These are phyloP conservation scores for Alternaria solani DNA, from an alignment of 2,329 filamentous ascomycete species.

Conservation along the genomic window DNA sequence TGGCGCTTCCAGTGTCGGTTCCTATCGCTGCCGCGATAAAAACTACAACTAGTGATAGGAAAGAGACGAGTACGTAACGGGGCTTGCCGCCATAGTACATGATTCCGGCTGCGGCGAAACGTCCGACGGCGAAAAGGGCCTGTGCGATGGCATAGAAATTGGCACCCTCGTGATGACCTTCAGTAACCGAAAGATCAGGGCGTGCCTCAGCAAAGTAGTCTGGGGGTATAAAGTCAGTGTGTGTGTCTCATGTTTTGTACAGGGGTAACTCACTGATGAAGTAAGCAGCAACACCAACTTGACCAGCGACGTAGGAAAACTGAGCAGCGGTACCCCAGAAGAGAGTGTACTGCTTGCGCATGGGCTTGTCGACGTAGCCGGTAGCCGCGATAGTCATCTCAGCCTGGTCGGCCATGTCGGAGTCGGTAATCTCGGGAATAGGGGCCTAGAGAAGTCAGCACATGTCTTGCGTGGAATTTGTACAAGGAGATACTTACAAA, in stretches of 20 bases:
- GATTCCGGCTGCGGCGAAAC: conserved; percentile 49
- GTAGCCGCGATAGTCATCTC: conserved; percentile 52
- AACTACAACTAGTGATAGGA: conserved; percentile 49
- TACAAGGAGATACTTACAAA: conserved; percentile 43
- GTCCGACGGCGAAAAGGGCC: conserved; percentile 48
- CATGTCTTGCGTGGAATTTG: background rate
- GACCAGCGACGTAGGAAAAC: conserved; percentile 64
- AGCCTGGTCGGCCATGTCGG: conserved; percentile 64
- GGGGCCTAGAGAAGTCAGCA: background rate
- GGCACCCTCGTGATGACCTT: conserved; percentile 44
- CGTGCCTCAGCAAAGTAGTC: conserved; percentile 48
- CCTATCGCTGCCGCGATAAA: conserved; percentile 48
- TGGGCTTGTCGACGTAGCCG: conserved; percentile 66
- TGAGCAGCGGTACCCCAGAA: conserved; percentile 49
- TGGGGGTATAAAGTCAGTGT: too few relatives aligned
- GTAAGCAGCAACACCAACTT: conserved; percentile 64
- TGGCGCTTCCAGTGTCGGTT: conserved; percentile 40
- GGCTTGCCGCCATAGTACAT: conserved; percentile 49
- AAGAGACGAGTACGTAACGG: conserved; percentile 47
- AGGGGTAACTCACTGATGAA: conserved; percentile 41
- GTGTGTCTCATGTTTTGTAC: too few relatives aligned
- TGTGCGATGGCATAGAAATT: conserved; percentile 52
- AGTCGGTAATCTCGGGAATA: conserved; percentile 73
- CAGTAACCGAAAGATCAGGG: conserved; percentile 34
- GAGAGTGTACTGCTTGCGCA: conserved; percentile 66